phyloP scores from a whole-genome alignment of 2,329 filamentous ascomycete species.

The Truncatella angustata region DNA sequence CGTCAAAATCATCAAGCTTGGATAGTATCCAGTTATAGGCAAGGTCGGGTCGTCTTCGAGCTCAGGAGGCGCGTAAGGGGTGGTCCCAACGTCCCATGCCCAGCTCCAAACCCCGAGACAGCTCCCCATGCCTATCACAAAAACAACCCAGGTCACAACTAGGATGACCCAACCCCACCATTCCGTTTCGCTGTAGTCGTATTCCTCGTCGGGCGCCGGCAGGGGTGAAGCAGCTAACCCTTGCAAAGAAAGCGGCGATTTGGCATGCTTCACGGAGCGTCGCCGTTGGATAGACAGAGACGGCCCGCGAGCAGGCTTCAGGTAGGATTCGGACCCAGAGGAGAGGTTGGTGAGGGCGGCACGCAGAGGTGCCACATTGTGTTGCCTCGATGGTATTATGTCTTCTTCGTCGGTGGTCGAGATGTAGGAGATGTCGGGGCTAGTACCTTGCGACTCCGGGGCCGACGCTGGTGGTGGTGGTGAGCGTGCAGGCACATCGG shows the following conservation, averaged over 20 bases:
- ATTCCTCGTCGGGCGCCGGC: constrained; percentile 43
- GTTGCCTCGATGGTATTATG: constrained; percentile 59
- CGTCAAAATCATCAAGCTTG: constrained; percentile 87
- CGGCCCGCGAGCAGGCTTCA: constrained; percentile 27
- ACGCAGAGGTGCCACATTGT: constrained; percentile 41
- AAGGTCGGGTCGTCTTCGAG: constrained; percentile 92
- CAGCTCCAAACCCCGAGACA: constrained; percentile 95
- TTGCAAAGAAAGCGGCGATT: constrained; percentile 59
- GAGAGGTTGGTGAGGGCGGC: constrained; percentile 43
- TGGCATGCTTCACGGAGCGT: constrained; percentile 50
- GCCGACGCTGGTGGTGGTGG: constrained; percentile 13
- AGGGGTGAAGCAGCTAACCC: constrained; percentile 49
- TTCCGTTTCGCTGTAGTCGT: constrained; percentile 90
- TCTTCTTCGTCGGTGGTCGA: constrained; percentile 87
- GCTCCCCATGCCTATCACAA: constrained; percentile 94
- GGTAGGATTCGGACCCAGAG: constrained; percentile 65
- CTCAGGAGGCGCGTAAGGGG: constrained; percentile 91
- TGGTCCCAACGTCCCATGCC: constrained; percentile 98
- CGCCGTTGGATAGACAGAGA: constrained; percentile 38
- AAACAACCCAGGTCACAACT: constrained; percentile 88
- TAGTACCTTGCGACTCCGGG: constrained; percentile 36
- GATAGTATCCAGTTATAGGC: constrained; percentile 96
- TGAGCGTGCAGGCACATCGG: constrained; percentile 25
- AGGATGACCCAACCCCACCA: constrained; percentile 98
- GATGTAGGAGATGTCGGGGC: constrained; percentile 59